Percentiles rank a stretch among this genome's conserved stretches.
These are phyloP conservation scores for Talaromyces piceae DNA, from an alignment of 2,329 filamentous ascomycete species.

Conservation along the genomic window DNA sequence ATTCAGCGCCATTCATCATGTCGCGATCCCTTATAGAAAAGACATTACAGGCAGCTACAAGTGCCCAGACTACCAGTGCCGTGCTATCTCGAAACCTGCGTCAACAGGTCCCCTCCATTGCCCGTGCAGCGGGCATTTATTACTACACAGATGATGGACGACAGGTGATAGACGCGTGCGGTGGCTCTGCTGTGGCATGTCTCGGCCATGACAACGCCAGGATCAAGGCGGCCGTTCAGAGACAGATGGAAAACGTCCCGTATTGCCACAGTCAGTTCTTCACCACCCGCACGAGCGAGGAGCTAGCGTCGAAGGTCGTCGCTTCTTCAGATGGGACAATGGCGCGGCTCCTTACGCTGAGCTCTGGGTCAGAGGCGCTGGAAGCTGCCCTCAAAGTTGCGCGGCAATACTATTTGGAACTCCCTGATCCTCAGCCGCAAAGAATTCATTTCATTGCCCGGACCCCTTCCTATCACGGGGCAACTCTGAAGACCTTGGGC, in stretches of 20 bases:
- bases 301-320: slow-evolving; percentile 2
- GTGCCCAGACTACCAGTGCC: neutral
- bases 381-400: slow-evolving; percentile 45
- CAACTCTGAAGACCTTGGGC: slow-evolving; percentile 41
- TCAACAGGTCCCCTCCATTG: neutral
- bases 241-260: slow-evolving; percentile 50
- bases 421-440: slow-evolving; percentile 24
- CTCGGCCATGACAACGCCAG: slow-evolving; percentile 59
- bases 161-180: slow-evolving; percentile 59
- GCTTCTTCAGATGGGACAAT: neutral
- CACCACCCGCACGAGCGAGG: slow-evolving; percentile 2
- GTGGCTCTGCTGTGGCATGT: slow-evolving; percentile 63
- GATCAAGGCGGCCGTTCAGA: slow-evolving; percentile 51
- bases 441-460: slow-evolving; percentile 39
- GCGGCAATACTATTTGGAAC: slow-evolving; percentile 42
- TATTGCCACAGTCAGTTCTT: slow-evolving; percentile 31
- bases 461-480: slow-evolving; percentile 45
- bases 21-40: neutral
- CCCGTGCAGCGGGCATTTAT: neutral
- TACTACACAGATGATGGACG: slow-evolving; percentile 37
- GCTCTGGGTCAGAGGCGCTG: slow-evolving; percentile 30
- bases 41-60: neutral
- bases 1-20: neutral
- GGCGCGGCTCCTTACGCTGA: neutral
- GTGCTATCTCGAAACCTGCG: neutral